Conservation (phyloP, 202 grass and related monocot species). For the Eragrostis tef region DNA sequence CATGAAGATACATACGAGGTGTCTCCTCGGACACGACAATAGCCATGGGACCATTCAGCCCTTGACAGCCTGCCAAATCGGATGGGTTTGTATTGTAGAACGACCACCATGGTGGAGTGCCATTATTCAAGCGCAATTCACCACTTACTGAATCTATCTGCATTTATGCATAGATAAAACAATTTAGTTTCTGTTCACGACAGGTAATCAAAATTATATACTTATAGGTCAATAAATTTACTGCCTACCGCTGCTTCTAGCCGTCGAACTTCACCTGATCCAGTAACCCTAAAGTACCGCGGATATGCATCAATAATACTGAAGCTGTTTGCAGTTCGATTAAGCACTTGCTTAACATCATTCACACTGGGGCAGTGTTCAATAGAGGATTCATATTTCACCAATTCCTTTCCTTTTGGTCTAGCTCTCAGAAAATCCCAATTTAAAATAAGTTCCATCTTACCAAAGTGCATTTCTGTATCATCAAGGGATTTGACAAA, state of each 20-base stretch:
- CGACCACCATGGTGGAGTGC: constrained; percentile 86
- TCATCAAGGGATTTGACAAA: constrained; percentile 70
- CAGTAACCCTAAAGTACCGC: constrained; percentile 87
- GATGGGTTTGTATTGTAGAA: constrained; percentile 67
- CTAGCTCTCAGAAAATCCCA: constrained; percentile 94
- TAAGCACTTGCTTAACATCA: constrained; percentile 77
- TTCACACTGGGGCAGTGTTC: constrained; percentile 59
- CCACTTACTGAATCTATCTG: constrained; percentile 83
- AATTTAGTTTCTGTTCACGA: constrained; percentile 30
- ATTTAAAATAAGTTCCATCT: constrained; percentile 76
- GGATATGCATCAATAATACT: constrained; percentile 85
- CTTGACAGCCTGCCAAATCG: constrained; percentile 69
- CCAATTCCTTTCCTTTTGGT: constrained; percentile 95
- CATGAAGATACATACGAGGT: constrained; percentile 72
- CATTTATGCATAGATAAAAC: constrained; percentile 39
- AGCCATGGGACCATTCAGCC: constrained; percentile 81
- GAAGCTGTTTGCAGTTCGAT: constrained; percentile 68
- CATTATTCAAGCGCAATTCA: constrained; percentile 70
- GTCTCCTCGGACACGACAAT: constrained; percentile 97
- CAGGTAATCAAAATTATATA: constrained; percentile 28
- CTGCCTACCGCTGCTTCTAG: constrained; percentile 71
- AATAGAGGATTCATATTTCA: constrained; percentile 76
- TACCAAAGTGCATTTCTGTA: constrained; percentile 56
- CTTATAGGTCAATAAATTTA: constrained; percentile 28
- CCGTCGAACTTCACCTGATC: constrained; percentile 91